A percentile compares a stretch with the other conserved stretches of the same genome.
Conservation (phyloP, 352 stramenopile species). For the Pythium volutum region DNA sequence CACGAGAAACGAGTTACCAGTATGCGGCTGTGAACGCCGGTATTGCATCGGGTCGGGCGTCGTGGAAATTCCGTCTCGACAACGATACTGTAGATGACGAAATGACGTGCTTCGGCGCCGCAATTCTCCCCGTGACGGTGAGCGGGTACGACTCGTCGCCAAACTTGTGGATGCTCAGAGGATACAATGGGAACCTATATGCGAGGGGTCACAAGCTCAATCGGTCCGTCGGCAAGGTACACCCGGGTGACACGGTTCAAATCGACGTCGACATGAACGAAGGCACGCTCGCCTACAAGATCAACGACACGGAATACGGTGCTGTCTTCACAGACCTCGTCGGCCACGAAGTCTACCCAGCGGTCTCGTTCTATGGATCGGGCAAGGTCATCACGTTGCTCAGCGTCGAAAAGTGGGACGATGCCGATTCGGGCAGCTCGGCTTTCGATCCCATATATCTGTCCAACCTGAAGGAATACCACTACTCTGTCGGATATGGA, state of each 20-base stretch:
- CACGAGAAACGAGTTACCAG: conserved; percentile 85
- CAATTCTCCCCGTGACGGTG: conserved; percentile 83
- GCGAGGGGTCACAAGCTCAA: conserved; percentile 85
- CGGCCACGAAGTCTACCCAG: conserved; percentile 82
- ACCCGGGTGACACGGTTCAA: conserved; percentile 85
- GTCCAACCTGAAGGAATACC: conserved; percentile 75
- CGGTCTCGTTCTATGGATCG: conserved; percentile 88
- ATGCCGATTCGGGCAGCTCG: conserved; percentile 29
- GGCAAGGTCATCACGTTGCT: conserved; percentile 85
- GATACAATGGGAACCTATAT: conserved; percentile 92
- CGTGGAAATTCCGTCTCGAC: conserved; percentile 86
- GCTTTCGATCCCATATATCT: conserved; percentile 60
- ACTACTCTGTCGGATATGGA: conserved; percentile 76
- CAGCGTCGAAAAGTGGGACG: conserved; percentile 78
- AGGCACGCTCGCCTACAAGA: conserved; percentile 84
- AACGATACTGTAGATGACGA: conserved; percentile 89
- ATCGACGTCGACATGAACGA: conserved; percentile 88
- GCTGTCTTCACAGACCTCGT: conserved; percentile 81
- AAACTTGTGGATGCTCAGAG: conserved; percentile 90
- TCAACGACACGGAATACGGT: conserved; percentile 88
- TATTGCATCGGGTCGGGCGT: conserved; percentile 74
- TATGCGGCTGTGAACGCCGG: conserved; percentile 82
- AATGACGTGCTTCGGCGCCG: conserved; percentile 91
- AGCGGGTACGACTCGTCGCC: conserved; percentile 90
- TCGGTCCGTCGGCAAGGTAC: conserved; percentile 83